Evolutionary conservation across 345 rosid genomes (phyloP), one percentile per base, ranked within the genome.

Genomic region (Arabis alpina): DNA sequence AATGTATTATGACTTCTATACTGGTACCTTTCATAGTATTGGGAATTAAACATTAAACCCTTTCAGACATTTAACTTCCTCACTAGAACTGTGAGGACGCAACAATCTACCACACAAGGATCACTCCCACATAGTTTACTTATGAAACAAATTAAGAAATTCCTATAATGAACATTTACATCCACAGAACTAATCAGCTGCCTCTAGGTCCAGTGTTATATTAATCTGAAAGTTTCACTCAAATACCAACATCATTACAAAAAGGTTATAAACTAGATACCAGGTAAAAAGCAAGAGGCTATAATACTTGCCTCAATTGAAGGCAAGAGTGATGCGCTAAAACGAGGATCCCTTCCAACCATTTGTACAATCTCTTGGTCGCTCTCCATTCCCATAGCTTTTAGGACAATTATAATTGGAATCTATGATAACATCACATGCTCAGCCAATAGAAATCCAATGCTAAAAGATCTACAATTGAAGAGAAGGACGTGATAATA

Each of bases 331-430:
- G 89, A 77, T 43, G 86, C 83, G 52, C 90, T 73, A 76, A 82
- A 91, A 76, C 88, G 87, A 74, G 97, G 97, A 82, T 91, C 96
- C 81, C 98, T 87, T 70, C 98, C 96, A 27, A 93, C 77, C 97
- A 93, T 89, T 72, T 89, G 94, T 63, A 89, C 94, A 30, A 91
- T 90, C 82, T 93, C 98, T 85, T 89, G 94, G 69, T 91, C 98
- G 62, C 94, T 85, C 79, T 93, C 91, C 97, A 91, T 91, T 68
- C 98, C 96, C 98, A 93, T 91, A 57, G 96, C 97, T 78, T 87
- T 91, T 70, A 93, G 80, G 69, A 86, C 96, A 61, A 85, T 83
- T 91, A 93, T 84, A 42, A 93, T 86, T 59, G 98, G 98, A 79
- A 93, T 79, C 90, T 86, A 63, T 55, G 6, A 30, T 12, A 75